Evolutionary conservation across 306 rosid species (phyloP).

Genomic region (Cucumis cinereus): DNA sequence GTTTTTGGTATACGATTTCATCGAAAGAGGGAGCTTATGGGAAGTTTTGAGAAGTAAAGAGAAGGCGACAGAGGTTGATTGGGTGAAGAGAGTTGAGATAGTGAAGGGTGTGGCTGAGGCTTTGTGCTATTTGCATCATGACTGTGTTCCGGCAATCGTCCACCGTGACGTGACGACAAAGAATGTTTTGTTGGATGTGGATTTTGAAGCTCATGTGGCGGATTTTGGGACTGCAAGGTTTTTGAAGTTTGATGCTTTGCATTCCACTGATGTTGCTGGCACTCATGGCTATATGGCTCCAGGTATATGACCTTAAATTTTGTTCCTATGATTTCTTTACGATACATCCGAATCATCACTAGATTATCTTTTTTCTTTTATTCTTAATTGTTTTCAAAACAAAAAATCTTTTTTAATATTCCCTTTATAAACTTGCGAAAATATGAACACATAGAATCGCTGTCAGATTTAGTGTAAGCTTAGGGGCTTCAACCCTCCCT

Average conservation of each 20-base stretch:
- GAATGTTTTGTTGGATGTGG: slow-evolving; percentile 19
- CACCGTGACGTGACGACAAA: slow-evolving; percentile 33
- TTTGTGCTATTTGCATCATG: slow-evolving; percentile 11
- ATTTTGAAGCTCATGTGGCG: slow-evolving; percentile 27
- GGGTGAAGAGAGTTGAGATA: slow-evolving; percentile 21
- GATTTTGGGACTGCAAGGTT: slow-evolving; percentile 39
- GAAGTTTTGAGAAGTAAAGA: slow-evolving; percentile 12
- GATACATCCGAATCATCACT: no score
- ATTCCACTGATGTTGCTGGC: slow-evolving; percentile 35
- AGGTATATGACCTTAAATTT: slow-evolving; percentile 4
- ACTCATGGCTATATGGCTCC: slow-evolving; percentile 43
- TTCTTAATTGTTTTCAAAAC: no score
- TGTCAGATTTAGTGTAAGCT: no score
- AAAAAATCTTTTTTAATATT: no score
- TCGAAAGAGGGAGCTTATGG: slow-evolving; percentile 24
- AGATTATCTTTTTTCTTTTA: no score
- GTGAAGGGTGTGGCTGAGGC: slow-evolving; percentile 24
- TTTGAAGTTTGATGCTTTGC: slow-evolving; percentile 20
- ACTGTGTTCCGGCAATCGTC: slow-evolving; percentile 12
- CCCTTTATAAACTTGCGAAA: no score
- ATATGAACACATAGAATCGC: no score
- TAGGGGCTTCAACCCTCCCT: no score
- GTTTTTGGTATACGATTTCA: slow-evolving; percentile 28
- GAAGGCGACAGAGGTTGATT: slow-evolving; percentile 17
- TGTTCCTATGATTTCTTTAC: no score